Evolutionary conservation across 2,329 filamentous ascomycete genomes (phyloP), one percentile per base, ranked within the genome.

Genomic region (Hypoxylon rubiginosum): DNA sequence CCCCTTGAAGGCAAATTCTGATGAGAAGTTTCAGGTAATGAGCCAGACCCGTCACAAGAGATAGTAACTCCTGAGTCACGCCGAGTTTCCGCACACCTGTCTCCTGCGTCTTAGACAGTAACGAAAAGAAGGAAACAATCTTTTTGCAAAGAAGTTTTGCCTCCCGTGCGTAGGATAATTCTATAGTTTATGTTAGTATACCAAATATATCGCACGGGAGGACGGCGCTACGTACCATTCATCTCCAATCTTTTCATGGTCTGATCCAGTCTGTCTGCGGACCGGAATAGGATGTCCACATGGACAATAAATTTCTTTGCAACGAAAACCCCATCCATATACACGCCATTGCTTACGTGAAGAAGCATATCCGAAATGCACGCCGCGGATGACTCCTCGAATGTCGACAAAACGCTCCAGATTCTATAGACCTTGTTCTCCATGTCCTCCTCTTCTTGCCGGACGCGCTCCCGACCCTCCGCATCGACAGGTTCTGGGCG

Each of bases 141-240:
- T 99, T 99, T 81, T 99, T 99, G 84, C 96, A 99, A n/a, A 99
- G 88, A 54, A 99, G 85, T 80, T 99, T 99, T n/a, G 96, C 92
- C 82, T 99, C 96, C 74, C 96, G 90, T 17, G 92, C 92, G 77
- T 98, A 99, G 9, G 94, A 93, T 66, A 99, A 86, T 68, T 92
- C 94, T 92, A 77, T 32, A 68, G 24, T 52, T 73, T 58, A 24
- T 3, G 71, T 70, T 61, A 67, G 72, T 71, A 75, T 26, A 10
- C 61, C 15, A 53, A 24, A 17, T 36, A 19, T 39, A 21, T 19
- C 51, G 54, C 10, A 54, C 36, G 21, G 21, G 21, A 24, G 36
- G 39, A 32, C 15, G 21, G 17, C 36, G 45, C 60, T 43, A 74
- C 85, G 78, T 84, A 94, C 92, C 91, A 85, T 96, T 97, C 72